Percentiles rank a stretch among this genome's conserved stretches.
These are phyloP conservation scores for Exophiala dermatitidis DNA, from an alignment of 2,329 filamentous ascomycete genomes.

Conservation along the genomic window DNA sequence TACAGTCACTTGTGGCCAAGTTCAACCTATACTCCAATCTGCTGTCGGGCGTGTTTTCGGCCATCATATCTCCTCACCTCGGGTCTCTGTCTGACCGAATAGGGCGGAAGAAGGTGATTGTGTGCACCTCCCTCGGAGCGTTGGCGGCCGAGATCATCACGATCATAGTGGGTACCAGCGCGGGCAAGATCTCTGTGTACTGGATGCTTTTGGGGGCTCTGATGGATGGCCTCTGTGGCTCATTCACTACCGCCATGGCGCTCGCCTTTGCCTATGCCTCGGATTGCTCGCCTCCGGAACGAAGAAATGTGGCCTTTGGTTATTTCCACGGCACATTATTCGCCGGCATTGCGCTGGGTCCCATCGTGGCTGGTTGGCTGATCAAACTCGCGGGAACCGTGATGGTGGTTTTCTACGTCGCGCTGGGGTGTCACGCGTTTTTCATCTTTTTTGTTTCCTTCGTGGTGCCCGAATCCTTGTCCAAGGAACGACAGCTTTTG, in stretches of 20 bases:
- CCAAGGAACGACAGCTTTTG: constrained; percentile 59
- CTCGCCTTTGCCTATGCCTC: constrained; percentile 79
- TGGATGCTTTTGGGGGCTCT: constrained; percentile 70
- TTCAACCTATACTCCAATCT: constrained; percentile 73
- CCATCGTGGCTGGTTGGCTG: constrained; percentile 70
- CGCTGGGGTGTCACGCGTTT: constrained; percentile 61
- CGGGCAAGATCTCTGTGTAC: constrained; percentile 65
- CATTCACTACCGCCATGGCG: constrained; percentile 75
- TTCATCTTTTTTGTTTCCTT: constrained; percentile 68
- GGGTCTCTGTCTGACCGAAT: constrained; percentile 81
- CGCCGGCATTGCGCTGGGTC: constrained; percentile 78
- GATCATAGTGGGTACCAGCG: constrained; percentile 68
- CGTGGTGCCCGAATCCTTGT: constrained; percentile 76
- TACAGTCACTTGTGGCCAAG: constrained; percentile 67
- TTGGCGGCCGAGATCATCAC: constrained; percentile 68
- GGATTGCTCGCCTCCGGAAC: constrained; percentile 76
- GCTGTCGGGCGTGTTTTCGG: constrained; percentile 67
- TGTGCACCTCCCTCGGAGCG: constrained; percentile 66
- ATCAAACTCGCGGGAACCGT: constrained; percentile 68
- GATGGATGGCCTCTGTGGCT: constrained; percentile 77
- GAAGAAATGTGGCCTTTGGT: constrained; percentile 74
- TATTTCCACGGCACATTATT: constrained; percentile 88
- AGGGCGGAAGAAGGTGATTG: constrained; percentile 68
- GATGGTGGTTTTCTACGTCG: constrained; percentile 76
- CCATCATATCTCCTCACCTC: constrained; percentile 72